Evolutionary conservation across 148 eudicot species (phyloP), one percentile per base, ranked within the genome.

Genomic region (Spergularia bocconei): DNA sequence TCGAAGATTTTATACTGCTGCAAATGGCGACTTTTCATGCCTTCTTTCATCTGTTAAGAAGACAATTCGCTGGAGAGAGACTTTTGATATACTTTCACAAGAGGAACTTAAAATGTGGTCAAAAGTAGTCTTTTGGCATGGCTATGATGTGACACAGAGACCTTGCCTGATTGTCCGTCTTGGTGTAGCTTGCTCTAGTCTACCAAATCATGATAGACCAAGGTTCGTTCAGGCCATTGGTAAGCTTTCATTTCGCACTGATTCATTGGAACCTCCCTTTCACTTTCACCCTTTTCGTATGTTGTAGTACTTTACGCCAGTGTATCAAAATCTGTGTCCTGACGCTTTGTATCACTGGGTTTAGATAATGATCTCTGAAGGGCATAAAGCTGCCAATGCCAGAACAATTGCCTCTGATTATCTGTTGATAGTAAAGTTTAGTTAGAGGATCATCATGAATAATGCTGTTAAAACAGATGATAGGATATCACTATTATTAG

Each of bases 61-160:
- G 83, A 86, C 96, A 54, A 84, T 93, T 58, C 82, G 66, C 13
- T 93, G 98, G 96, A 91, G 96, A 82, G 87, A 91, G 84, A 89
- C 80, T 6, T 91, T 82, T 56, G 70, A 80, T 77, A 79, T 91
- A 72, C 93, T 89, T 51, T 86, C 93, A 2, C 82, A 64, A 80
- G 78, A 86, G 75, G 93, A 93, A 76, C 96, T 91, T 75, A 86
- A 86, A 71, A 33, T 72, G 75, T 91, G 96, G 98, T 91, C 96
- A 29, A 79, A 84, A 72, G 71, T 89, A 74, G 90, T 91, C 53
- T 91, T 89, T 65, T 93, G 98, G 96, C 98, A 91, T 85, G 96
- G 91, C 55, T 79, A 73, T 78, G 96, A 91, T 83, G 78, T 76
- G 69, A 81, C 81, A 47, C 71, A 83, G 65, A 82, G 86, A 59